Conservation (phyloP, 495 filamentous ascomycete species). For the Neurospora terricola region DNA sequence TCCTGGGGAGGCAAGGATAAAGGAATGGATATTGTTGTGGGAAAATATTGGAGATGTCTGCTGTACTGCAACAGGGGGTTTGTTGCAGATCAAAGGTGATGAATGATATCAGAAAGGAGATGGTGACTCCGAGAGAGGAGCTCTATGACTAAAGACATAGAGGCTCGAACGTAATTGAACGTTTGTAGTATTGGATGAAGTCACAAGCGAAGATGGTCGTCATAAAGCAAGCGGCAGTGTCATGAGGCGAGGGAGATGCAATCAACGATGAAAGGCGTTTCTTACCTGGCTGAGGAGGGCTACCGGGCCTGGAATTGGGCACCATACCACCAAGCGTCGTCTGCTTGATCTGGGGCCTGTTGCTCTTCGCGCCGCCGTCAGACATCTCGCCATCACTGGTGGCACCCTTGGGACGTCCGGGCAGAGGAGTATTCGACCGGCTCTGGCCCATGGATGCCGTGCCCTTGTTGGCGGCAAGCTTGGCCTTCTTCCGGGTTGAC, state of each 20-base stretch:
- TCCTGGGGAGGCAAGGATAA: background rate
- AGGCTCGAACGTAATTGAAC: background rate
- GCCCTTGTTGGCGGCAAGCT: constrained; percentile 47
- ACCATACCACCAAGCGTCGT: constrained; percentile 36
- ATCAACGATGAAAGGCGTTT: background rate
- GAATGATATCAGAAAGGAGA: too few species aligned
- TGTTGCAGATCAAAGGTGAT: background rate
- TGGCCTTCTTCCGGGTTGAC: constrained; percentile 77
- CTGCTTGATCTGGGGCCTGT: constrained; percentile 11
- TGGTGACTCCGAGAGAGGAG: background rate
- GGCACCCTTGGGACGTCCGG: constrained; percentile 51
- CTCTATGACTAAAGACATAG: background rate
- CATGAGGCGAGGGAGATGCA: background rate
- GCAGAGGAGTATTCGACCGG: constrained; percentile 44
- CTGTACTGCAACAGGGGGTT: background rate
- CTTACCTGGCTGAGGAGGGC: constrained; percentile 32
- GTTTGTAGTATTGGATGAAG: background rate
- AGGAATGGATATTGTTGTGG: background rate
- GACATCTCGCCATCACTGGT: constrained; percentile 75
- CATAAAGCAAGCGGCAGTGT: background rate
- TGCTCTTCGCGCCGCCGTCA: constrained; percentile 47
- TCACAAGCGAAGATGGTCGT: too few species aligned
- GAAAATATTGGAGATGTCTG: background rate
- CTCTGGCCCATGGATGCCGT: constrained; percentile 32
- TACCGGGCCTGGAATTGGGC: constrained; percentile 43